Evolutionary conservation across 202 grass and related monocot genomes (phyloP), one percentile per base, ranked within the genome.

Genomic region (Musa balbisiana): DNA sequence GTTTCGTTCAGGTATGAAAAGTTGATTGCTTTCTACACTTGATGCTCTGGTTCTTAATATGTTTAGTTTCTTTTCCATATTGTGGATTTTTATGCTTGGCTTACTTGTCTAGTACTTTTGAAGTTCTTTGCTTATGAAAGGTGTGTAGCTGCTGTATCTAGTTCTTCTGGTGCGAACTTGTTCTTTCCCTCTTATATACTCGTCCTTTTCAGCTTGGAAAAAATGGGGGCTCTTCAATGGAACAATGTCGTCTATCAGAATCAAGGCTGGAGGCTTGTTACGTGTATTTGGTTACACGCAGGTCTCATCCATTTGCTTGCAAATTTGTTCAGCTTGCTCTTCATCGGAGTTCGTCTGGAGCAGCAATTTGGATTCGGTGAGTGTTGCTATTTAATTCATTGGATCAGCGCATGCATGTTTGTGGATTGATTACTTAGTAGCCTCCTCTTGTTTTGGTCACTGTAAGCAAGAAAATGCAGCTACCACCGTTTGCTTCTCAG

Each of bases 361-460:
- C 92, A 90, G 72, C 89, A 96, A 79, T 96, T 96, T 82, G 92
- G 92, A 19, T 92, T 87, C 55, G 85, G 92, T 96, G 82, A 85
- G 83, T 19, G 8, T 21, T 64, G 11, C 11, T 64, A 24, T 22
- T 70, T 17, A 49, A 15, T 51, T 20, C 24, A 67, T 13, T 71
- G 33, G 19, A 71, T 71, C 49, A 11, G 51, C 26, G 62, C 55
- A 62, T 22, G 62, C 55, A 62, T 22, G 21, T 4, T 8, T 62
- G 2, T 63, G 3, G 22, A 64, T 11, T 11, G 22, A 64, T 11
- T 11, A 22, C 9, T 64, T 11, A 10, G 10, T 23, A 19, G 17
- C 13, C 13, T 27, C 4, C 1, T 16, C 5, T 23, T 23, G 60
- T 23, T 63, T 63, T 63, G 60, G 21, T 64, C 22, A 64, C 17